A percentile compares a stretch with the other conserved stretches of the same genome.
Evolutionary conservation across 202 grass and related monocot genomes (phyloP).

Genomic region (Schoenoplectus tabernaemontani): DNA sequence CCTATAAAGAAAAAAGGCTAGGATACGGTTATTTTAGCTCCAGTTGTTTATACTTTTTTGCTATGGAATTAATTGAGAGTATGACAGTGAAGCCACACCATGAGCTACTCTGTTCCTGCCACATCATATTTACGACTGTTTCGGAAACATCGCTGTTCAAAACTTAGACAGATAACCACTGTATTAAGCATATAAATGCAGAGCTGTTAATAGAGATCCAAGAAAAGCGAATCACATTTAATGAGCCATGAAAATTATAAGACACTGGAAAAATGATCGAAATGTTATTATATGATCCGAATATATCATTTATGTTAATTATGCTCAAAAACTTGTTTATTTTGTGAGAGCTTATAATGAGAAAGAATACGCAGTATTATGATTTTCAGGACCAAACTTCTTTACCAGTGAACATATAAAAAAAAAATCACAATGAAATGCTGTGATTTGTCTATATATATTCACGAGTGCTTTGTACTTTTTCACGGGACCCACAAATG

Average conservation of each 20-base stretch:
- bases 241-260: neutral
- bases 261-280: neutral
- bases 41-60: too few species aligned
- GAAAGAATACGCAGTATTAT: neutral
- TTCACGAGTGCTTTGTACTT: conserved; percentile 1
- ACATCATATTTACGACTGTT: neutral
- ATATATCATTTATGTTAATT: neutral
- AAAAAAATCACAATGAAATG: neutral
- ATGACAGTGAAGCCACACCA: neutral
- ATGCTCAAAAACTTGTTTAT: neutral
- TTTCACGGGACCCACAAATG: neutral
- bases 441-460: neutral
- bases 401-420: too few species aligned
- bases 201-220: neutral
- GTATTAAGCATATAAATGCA: neutral
- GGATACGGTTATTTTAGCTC: too few species aligned
- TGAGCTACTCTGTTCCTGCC: neutral
- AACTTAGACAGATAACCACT: neutral
- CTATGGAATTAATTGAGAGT: neutral
- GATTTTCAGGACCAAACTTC: neutral
- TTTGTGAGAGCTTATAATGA: neutral
- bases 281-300: neutral
- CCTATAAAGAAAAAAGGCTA: too few species aligned
- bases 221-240: neutral
- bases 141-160: neutral